Conservation (phyloP, 2,329 filamentous ascomycete species). For the Xylaria sp. region DNA sequence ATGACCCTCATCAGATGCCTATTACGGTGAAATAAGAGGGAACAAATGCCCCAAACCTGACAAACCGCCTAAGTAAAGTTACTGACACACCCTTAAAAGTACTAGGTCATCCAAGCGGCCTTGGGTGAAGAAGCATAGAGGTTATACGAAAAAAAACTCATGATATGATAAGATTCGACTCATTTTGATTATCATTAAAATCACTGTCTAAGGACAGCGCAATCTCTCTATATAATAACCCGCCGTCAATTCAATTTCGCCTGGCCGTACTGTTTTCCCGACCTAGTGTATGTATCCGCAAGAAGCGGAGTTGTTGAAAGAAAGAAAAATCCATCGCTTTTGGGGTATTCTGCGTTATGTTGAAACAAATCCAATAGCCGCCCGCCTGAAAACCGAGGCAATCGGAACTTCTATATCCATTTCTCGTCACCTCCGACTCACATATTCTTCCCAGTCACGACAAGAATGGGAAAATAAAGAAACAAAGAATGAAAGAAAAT, state of each 20-base stretch:
- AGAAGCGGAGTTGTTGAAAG: background rate
- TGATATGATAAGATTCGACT: background rate
- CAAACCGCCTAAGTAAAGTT: too few relatives aligned
- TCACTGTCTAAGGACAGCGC: background rate
- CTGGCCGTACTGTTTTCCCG: background rate
- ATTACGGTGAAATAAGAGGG: too few relatives aligned
- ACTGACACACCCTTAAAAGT: too few relatives aligned
- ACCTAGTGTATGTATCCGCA: background rate
- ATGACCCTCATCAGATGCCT: too few relatives aligned
- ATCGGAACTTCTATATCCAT: background rate
- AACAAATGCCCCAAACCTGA: too few relatives aligned
- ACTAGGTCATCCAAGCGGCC: too few relatives aligned
- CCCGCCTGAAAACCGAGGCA: background rate
- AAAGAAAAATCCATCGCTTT: slow-evolving; percentile 27
- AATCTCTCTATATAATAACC: background rate
- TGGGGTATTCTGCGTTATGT: slow-evolving; percentile 28
- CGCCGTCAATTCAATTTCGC: background rate
- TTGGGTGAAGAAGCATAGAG: background rate
- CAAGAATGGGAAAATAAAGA: background rate
- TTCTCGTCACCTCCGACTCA: background rate
- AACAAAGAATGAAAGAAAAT: background rate
- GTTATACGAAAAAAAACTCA: background rate
- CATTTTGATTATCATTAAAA: slow-evolving; percentile 27
- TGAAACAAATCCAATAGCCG: background rate
- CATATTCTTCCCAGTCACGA: background rate